Conservation (phyloP, 192 early-diverging fungal genomes). For the Phycomyces blakesleeanus region DNA sequence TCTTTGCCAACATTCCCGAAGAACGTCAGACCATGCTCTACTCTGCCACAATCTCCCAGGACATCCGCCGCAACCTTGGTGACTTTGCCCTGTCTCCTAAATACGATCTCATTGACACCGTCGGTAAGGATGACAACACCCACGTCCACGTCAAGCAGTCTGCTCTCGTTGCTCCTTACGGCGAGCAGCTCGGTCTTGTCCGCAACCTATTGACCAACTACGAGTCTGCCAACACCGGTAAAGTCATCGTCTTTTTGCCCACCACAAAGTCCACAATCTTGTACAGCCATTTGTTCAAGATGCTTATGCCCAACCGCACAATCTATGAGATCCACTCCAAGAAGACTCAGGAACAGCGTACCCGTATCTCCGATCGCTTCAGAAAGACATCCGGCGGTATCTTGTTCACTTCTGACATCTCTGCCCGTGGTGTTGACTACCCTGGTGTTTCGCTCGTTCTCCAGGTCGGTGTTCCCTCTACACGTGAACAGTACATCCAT, state of each 20-base stretch:
- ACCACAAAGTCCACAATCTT: conserved; percentile 70
- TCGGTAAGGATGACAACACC: conserved; percentile 84
- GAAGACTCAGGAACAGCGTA: conserved; percentile 69
- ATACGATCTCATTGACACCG: conserved; percentile 76
- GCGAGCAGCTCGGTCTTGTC: conserved; percentile 58
- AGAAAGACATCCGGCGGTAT: conserved; percentile 56
- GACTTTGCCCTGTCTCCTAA: conserved; percentile 56
- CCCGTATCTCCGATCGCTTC: conserved; percentile 71
- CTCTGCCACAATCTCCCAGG: conserved; percentile 81
- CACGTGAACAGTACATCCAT: conserved; percentile 90
- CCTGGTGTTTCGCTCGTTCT: conserved; percentile 89
- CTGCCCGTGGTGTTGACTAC: conserved; percentile 96
- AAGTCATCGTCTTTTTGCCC: conserved; percentile 88
- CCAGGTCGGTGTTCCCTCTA: conserved; percentile 81
- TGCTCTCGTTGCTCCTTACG: conserved; percentile 59
- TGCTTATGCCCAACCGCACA: conserved; percentile 30
- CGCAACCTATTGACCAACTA: conserved; percentile 65
- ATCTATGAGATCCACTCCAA: conserved; percentile 63
- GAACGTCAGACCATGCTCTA: conserved; percentile 89
- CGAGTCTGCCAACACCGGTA: conserved; percentile 55
- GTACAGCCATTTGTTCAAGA: conserved; percentile 59
- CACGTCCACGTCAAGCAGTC: conserved; percentile 79
- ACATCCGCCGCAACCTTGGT: conserved; percentile 66
- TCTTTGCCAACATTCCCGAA: conserved; percentile 56
- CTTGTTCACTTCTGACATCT: conserved; percentile 92